phyloP scores from a whole-genome alignment of 805 yeast species.

The Candida tibetensis region DNA sequence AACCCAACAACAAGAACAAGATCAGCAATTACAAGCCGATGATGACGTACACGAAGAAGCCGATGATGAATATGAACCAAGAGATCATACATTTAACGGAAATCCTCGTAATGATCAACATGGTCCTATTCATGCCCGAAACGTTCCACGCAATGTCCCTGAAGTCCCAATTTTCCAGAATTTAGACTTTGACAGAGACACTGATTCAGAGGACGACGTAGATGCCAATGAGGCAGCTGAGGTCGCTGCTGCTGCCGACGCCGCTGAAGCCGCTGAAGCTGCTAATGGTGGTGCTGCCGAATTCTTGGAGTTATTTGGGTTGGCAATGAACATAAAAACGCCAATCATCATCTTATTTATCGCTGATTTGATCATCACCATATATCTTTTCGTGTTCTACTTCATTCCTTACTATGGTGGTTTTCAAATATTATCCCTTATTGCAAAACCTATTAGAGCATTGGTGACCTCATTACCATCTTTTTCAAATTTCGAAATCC shows the following conservation, averaged over 20 bases:
- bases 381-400: constrained; percentile 42
- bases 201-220: neutral
- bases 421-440: constrained; percentile 19
- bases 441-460: constrained; percentile 13
- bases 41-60: neutral
- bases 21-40: neutral
- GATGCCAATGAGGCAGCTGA: constrained; percentile 4
- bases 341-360: constrained; percentile 34
- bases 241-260: constrained; percentile 13
- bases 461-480: neutral
- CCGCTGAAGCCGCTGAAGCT: constrained; percentile 11
- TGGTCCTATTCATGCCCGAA: neutral
- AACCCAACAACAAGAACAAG: neutral
- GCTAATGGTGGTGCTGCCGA: constrained; percentile 20
- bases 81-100: neutral
- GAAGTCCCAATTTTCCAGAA: neutral
- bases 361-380: constrained; percentile 30
- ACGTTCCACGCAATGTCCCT: no score
- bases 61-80: constrained; percentile 2
- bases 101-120: neutral
- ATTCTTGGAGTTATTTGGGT: constrained; percentile 35
- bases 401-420: constrained; percentile 49
- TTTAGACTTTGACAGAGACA: neutral
- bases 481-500: neutral
- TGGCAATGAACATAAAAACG: constrained; percentile 31